phyloP scores from a whole-genome alignment of 345 rosid species.

The Aegle marmelos region DNA sequence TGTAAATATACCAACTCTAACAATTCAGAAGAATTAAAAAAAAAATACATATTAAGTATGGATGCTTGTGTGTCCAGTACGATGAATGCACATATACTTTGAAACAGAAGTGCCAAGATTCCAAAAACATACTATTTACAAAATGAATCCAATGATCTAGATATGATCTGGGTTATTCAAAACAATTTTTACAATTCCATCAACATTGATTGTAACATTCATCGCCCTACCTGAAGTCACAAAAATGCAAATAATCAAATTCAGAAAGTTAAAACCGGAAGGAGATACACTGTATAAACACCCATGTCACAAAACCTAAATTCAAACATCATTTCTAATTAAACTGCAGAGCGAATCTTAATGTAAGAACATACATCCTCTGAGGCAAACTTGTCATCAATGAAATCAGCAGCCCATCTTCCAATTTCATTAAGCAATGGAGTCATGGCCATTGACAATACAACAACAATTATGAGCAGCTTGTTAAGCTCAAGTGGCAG shows the following conservation, averaged over 20 bases:
- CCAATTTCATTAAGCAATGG: constrained; percentile 87
- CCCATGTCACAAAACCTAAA: neutral
- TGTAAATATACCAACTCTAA: neutral
- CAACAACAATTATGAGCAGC: constrained; percentile 92
- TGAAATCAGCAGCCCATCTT: constrained; percentile 72
- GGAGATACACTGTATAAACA: neutral
- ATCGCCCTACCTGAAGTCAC: neutral
- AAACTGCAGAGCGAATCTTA: constrained; percentile 5
- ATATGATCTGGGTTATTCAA: neutral
- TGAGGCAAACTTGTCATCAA: constrained; percentile 50
- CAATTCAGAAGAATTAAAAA: neutral
- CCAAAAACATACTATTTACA: neutral
- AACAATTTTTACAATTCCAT: neutral
- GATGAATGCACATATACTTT: neutral
- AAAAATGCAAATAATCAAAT: neutral
- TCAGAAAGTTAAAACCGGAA: neutral
- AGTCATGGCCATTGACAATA: constrained; percentile 94
- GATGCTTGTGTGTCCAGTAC: neutral
- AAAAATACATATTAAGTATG: neutral
- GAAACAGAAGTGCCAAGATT: neutral
- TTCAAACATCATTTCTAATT: neutral
- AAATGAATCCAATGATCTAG: neutral
- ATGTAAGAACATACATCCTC: constrained; percentile 41
- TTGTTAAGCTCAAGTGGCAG: constrained; percentile 97
- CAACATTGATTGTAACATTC: neutral